Base-by-base conservation (phyloP, 1,284 basidiomycete genomes). In the Austroboletus olivaceoglutinosus region DNA sequence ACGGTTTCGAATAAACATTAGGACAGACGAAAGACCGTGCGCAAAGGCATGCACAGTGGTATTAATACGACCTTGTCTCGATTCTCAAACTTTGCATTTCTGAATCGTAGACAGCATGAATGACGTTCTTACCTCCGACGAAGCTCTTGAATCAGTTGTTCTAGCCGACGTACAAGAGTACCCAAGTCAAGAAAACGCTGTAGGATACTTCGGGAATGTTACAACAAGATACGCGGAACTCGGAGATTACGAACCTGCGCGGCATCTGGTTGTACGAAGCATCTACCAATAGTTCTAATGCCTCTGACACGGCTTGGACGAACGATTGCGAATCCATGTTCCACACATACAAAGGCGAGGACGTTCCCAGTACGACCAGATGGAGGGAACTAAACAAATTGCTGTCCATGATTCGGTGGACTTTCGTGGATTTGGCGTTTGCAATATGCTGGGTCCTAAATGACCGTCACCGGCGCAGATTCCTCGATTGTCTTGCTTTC, bases 311-410 rank as follows among this genome's bases (percentile, higher is more conserved):
- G 16, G 60, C 51, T 48, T 75, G 72, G 2, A 75, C 58, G 58
- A 91, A 88, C 16, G 63, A 70, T 55, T 87, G 80, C 5, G 61
- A 61, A 1, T 31, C 34, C 2, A 65, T 36, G 60, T 88, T 75
- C 88, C 88, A 91, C 7, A 67, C 67, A 60, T 85, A 78, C 29
- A 86, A 67, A 4, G 71, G 58, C 11, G 89, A 90, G 2, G 88
- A 85, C 5, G 77, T 76, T 25, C 88, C 88, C 25, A 83, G 70
- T 9, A 84, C 70, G 5, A 76, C 78, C 62, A 75, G 71, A 49
- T 74, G 74, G 21, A 91, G 71, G 4, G 76, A 78, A 18, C 65
- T 54, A 19, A 85, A 65, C 11, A 88, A 62, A 19, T 34, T 77
- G 13, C 59, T 53, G 46, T 76, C 70, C 4, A 70, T 64, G 13